Conservation (phyloP, 495 filamentous ascomycete genomes). For the Astrothelium macrocarpum region DNA sequence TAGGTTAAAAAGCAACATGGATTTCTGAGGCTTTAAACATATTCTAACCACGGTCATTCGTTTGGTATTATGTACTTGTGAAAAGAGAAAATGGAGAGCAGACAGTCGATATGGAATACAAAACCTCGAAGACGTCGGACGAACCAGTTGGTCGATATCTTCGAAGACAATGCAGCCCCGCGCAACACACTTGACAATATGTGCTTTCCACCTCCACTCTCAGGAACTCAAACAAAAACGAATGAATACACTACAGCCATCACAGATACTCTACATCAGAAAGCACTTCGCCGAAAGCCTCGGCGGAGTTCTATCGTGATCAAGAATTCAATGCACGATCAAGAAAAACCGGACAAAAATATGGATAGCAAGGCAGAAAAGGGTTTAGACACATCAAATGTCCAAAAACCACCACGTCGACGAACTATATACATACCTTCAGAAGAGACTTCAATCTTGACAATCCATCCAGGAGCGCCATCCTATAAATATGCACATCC, state of each 20-base stretch:
- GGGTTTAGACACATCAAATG: slow-evolving; percentile 1
- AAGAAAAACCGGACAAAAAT: neutral
- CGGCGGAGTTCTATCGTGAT: neutral
- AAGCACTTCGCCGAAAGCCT: slow-evolving; percentile 15
- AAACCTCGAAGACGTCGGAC: neutral
- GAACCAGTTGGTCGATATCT: slow-evolving; percentile 10
- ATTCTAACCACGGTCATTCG: neutral
- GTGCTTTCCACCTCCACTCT: slow-evolving; percentile 4
- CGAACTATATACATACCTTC: slow-evolving; percentile 37
- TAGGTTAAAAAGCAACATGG: neutral
- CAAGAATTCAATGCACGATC: neutral
- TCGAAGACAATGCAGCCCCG: slow-evolving; percentile 16
- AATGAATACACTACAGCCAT: neutral
- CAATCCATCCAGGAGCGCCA: slow-evolving; percentile 34
- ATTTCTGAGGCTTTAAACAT: neutral
- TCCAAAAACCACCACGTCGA: slow-evolving; percentile 31
- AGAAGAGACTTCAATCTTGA: slow-evolving; percentile 36
- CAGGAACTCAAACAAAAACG: neutral
- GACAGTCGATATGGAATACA: slow-evolving; percentile 8
- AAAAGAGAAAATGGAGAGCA: slow-evolving; percentile 7
- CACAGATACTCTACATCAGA: slow-evolving; percentile 7
- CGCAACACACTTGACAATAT: slow-evolving; percentile 4
- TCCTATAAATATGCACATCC: slow-evolving; percentile 3
- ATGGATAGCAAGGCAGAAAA: neutral
- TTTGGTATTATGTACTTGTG: slow-evolving; percentile 5